Conservation (phyloP, 768 basidiomycete species). For the Sporobolomyces roseus region DNA sequence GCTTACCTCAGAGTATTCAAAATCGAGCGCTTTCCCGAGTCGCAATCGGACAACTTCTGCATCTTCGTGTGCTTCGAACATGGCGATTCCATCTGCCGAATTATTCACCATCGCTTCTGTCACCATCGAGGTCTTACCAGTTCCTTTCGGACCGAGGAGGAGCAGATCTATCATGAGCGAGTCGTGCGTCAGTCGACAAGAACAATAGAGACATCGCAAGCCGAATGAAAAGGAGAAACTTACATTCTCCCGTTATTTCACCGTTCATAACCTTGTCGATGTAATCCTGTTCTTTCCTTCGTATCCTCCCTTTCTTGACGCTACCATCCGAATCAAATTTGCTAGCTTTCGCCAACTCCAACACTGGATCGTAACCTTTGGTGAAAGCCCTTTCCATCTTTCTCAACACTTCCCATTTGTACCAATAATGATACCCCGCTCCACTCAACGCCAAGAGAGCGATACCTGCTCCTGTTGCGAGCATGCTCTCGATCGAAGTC, state of each 20-base stretch:
- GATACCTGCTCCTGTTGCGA: constrained; percentile 26
- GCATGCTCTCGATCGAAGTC: constrained; percentile 23
- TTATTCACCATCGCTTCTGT: constrained; percentile 36
- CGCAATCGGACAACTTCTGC: constrained; percentile 76
- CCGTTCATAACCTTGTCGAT: constrained; percentile 78
- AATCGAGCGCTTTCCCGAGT: constrained; percentile 78
- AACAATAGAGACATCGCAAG: neutral
- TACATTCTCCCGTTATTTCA: constrained; percentile 33
- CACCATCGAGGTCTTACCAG: constrained; percentile 15
- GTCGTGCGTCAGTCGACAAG: neutral
- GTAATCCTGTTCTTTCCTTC: constrained; percentile 67
- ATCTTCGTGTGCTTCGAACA: constrained; percentile 80
- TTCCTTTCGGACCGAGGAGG: constrained; percentile 30
- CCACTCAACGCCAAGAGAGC: constrained; percentile 10
- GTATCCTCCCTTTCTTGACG: constrained; percentile 60
- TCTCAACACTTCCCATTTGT: constrained; percentile 73
- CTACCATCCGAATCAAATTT: constrained; percentile 52
- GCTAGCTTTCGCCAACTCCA: constrained; percentile 62
- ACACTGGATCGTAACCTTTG: constrained; percentile 71
- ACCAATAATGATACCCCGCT: constrained; percentile 47
- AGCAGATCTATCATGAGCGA: constrained; percentile 21
- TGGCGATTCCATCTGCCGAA: constrained; percentile 55
- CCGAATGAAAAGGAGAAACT: neutral
- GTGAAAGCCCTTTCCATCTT: constrained; percentile 77
- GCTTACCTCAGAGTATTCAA: constrained; percentile 82